Percentiles rank a stretch among this genome's conserved stretches.
Conservation (phyloP, 495 filamentous ascomycete species). For the Cladorrhinum samala region DNA sequence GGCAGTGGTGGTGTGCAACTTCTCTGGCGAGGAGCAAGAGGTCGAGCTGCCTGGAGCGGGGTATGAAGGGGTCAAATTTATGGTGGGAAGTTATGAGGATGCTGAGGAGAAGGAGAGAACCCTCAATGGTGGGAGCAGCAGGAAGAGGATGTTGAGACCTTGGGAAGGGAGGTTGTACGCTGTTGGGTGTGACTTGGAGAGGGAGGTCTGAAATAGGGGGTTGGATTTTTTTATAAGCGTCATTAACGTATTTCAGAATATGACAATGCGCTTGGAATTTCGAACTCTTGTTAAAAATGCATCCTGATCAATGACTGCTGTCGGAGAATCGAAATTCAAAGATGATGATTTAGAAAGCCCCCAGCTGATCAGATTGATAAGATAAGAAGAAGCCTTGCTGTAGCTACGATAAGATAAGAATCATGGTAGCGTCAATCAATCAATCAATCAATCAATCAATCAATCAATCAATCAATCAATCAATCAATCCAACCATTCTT, state of each 20-base stretch:
- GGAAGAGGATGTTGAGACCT: background rate
- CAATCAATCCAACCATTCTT: background rate
- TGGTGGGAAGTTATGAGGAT: conserved; percentile 4
- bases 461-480: no score
- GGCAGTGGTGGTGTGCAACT: conserved; percentile 17
- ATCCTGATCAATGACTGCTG: no score
- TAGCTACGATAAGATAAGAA: background rate
- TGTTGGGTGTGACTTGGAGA: background rate
- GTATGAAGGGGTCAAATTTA: background rate
- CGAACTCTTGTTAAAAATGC: no score
- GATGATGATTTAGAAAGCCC: no score
- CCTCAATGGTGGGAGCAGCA: background rate
- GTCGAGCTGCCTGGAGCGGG: background rate
- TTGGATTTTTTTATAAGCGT: no score
- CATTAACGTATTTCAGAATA: no score
- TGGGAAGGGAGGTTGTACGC: conserved; percentile 19
- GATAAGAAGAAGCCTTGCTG: background rate
- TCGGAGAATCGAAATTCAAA: no score
- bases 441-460: no score
- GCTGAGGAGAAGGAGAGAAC: background rate
- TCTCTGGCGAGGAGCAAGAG: conserved; percentile 3
- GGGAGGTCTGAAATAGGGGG: no score
- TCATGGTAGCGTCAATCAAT: background rate
- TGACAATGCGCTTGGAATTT: no score
- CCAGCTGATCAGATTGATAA: conserved; percentile 5